phyloP scores from a whole-genome alignment of 2,329 filamentous ascomycete genomes.

The Trichoderma arundinaceum region DNA sequence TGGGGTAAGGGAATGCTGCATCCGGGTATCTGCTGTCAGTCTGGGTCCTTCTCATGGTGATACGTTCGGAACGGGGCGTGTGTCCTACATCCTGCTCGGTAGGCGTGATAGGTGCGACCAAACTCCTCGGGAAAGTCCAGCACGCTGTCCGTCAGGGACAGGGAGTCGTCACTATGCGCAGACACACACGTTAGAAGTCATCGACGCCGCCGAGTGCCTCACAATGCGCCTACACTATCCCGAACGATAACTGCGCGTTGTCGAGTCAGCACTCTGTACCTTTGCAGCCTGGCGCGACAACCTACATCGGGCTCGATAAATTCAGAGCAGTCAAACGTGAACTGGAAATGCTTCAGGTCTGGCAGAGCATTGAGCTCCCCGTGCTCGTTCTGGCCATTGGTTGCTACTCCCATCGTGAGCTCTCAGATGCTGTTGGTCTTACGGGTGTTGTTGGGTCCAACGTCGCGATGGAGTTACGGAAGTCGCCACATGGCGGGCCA shows the following conservation, averaged over 20 bases:
- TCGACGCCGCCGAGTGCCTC: not conserved
- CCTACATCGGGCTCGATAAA: conserved; percentile 46
- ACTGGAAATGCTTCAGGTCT: conserved; percentile 38
- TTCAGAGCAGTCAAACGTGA: conserved; percentile 43
- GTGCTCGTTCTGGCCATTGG: not conserved
- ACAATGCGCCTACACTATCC: not conserved
- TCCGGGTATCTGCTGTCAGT: not conserved
- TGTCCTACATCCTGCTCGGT: conserved; percentile 26
- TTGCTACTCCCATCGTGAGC: not conserved
- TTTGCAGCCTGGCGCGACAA: conserved; percentile 24
- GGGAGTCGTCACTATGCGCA: conserved; percentile 4
- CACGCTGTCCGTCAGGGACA: conserved; percentile 49
- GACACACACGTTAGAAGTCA: not conserved
- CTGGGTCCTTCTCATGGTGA: not conserved
- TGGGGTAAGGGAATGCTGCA: conserved; percentile 35
- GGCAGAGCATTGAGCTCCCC: not conserved
- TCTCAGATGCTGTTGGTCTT: not conserved
- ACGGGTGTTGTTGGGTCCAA: not conserved
- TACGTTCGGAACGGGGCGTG: not conserved
- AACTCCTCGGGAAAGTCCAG: conserved; percentile 51
- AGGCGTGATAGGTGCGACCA: conserved; percentile 33
- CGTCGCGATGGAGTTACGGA: not conserved
- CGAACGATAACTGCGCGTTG: conserved; percentile 1
- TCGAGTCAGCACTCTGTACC: not conserved
- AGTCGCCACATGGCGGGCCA: conserved; percentile 1